Percentiles rank a stretch among this genome's conserved stretches.
phyloP scores from a whole-genome alignment of 495 filamentous ascomycete species.

The Tuber melanosporum region DNA sequence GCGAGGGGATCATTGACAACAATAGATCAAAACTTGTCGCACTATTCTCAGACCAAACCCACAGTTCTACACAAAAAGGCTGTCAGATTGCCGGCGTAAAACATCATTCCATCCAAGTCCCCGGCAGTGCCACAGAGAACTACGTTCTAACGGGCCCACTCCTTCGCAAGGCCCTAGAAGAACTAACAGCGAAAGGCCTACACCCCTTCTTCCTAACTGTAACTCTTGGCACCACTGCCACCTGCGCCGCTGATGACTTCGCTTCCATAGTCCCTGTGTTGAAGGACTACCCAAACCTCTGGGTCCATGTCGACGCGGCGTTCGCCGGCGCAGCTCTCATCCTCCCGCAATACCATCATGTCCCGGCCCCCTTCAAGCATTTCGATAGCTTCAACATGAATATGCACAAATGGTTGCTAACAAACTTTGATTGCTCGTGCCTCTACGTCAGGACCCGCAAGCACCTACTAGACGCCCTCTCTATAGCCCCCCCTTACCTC shows the following conservation, averaged over 20 bases:
- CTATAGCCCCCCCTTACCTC: conserved; percentile 76
- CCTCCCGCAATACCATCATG: conserved; percentile 69
- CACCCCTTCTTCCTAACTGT: conserved; percentile 80
- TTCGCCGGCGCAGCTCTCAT: conserved; percentile 84
- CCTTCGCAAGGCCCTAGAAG: conserved; percentile 56
- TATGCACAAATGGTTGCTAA: conserved; percentile 96
- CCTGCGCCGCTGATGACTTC: conserved; percentile 81
- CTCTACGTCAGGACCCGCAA: conserved; percentile 68
- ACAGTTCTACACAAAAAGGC: conserved; percentile 79
- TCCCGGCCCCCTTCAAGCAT: conserved; percentile 54
- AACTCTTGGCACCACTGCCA: conserved; percentile 81
- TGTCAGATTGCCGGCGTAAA: conserved; percentile 78
- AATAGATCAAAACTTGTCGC: conserved; percentile 69
- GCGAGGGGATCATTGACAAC: conserved; percentile 59
- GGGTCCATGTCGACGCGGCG: conserved; percentile 95
- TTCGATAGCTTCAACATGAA: conserved; percentile 92
- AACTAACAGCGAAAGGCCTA: conserved; percentile 57
- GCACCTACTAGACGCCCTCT: conserved; percentile 70
- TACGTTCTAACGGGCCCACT: conserved; percentile 64
- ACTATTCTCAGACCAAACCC: conserved; percentile 69
- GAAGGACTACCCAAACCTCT: conserved; percentile 60
- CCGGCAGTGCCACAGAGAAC: conserved; percentile 48
- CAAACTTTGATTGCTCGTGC: conserved; percentile 87
- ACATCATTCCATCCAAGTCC: conserved; percentile 60
- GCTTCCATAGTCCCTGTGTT: conserved; percentile 60